Conservation (phyloP, 1,139 yeast genomes). For the Blastobotrys niveus region DNA sequence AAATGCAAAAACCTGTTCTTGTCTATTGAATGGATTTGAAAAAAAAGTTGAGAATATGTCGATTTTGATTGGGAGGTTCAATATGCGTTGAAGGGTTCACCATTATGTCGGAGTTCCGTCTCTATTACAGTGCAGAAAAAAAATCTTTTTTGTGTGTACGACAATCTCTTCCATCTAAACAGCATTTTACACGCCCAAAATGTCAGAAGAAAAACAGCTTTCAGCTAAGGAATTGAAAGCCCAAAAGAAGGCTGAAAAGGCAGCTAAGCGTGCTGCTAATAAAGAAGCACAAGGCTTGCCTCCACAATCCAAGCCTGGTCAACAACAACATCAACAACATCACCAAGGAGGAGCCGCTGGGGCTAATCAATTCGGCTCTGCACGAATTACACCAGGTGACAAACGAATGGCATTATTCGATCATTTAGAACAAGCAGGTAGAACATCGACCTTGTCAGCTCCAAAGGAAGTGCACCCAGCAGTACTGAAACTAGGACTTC, state of each 20-base stretch:
- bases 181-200: background rate
- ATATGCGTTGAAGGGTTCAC: background rate
- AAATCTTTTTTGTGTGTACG: too few relatives aligned
- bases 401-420: slow-evolving; percentile 55
- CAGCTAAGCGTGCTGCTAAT: slow-evolving; percentile 75
- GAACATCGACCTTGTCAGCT: slow-evolving; percentile 30
- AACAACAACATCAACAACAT: too few relatives aligned
- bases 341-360: background rate
- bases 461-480: slow-evolving; percentile 79
- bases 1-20: background rate
- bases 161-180: too few relatives aligned
- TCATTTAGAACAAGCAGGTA: slow-evolving; percentile 62
- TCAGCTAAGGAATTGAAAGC: slow-evolving; percentile 84
- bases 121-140: too few relatives aligned
- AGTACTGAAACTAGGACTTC: slow-evolving; percentile 69
- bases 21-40: too few relatives aligned
- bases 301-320: slow-evolving; percentile 6
- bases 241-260: slow-evolving; percentile 79
- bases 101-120: too few relatives aligned
- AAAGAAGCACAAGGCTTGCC: slow-evolving; percentile 29
- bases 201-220: slow-evolving; percentile 29
- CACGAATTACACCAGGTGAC: slow-evolving; percentile 7
- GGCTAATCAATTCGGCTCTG: slow-evolving; percentile 1
- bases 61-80: slow-evolving; percentile 12
- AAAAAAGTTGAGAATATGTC: background rate